These are phyloP conservation scores for Oropetium thomaeum DNA, from an alignment of 176 grass and related monocot genomes.

Conservation along the genomic window DNA sequence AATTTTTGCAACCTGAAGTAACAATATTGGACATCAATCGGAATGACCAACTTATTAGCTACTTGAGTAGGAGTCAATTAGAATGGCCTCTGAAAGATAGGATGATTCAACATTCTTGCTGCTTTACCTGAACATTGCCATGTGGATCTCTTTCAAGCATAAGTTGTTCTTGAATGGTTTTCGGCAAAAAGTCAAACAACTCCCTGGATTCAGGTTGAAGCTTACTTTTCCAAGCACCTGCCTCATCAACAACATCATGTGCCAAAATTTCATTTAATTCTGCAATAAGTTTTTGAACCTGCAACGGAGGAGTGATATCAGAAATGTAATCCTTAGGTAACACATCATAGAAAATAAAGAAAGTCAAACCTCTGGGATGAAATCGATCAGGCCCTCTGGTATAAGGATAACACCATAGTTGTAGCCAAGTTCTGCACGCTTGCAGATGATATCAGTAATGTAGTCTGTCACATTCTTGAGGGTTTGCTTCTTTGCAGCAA, in stretches of 20 bases:
- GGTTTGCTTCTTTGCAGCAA: constrained; percentile 82
- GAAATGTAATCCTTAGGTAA: neutral
- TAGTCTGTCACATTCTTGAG: constrained; percentile 91
- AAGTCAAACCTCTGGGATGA: constrained; percentile 84
- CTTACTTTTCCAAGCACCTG: constrained; percentile 86
- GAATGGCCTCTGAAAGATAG: neutral
- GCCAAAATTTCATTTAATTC: constrained; percentile 96
- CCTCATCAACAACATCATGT: constrained; percentile 88
- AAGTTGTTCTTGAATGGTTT: constrained; percentile 92
- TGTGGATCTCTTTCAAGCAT: constrained; percentile 97
- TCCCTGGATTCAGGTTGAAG: constrained; percentile 53
- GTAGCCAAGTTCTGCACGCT: constrained; percentile 91
- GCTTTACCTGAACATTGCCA: constrained; percentile 93
- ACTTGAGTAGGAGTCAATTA: neutral
- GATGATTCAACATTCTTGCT: neutral
- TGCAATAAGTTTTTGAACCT: constrained; percentile 96
- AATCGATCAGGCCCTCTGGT: constrained; percentile 95
- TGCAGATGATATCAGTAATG: constrained; percentile 87
- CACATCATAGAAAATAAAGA: neutral
- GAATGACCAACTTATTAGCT: neutral
- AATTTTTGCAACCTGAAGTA: constrained; percentile 87
- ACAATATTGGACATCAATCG: neutral
- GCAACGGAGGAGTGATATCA: constrained; percentile 28
- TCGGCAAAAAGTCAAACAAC: constrained; percentile 88
- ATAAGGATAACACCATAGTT: constrained; percentile 98